phyloP scores from a whole-genome alignment of 2,329 filamentous ascomycete species.

The Fusarium sp. region DNA sequence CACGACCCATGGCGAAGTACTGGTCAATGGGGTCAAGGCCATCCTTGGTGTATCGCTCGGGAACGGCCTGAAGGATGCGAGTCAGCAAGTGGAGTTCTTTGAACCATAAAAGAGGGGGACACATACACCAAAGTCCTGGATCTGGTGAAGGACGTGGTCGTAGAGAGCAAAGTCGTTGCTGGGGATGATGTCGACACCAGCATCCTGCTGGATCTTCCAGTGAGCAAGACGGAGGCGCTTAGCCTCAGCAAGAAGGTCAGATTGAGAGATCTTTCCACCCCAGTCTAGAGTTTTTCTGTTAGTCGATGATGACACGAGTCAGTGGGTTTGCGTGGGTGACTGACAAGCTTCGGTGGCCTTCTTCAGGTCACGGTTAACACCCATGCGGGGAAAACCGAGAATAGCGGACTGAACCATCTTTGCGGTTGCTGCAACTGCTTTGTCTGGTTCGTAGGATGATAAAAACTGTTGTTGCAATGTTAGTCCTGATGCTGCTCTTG shows the following conservation, averaged over 20 bases:
- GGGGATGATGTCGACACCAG: conserved; percentile 96
- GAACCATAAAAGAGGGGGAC: not conserved
- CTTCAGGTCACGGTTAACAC: conserved; percentile 98
- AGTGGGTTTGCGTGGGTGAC: conserved; percentile 55
- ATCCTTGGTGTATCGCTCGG: conserved; percentile 92
- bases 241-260: conserved; percentile 91
- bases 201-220: conserved; percentile 99
- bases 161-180: conserved; percentile 99
- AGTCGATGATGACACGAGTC: conserved; percentile 23
- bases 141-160: conserved; percentile 97
- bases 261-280: conserved; percentile 92
- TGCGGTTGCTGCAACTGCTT: conserved; percentile 49
- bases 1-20: conserved; percentile 99
- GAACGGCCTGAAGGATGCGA: conserved; percentile 72
- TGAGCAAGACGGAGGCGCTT: conserved; percentile 96
- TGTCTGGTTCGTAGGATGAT: conserved; percentile 31
- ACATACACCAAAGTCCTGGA: conserved; percentile 94
- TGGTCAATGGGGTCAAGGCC: conserved; percentile 89
- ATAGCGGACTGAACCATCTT: conserved; percentile 78
- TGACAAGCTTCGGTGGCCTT: conserved; percentile 96
- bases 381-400: conserved; percentile 99
- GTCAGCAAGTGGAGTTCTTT: conserved; percentile 22
- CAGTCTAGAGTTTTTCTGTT: conserved; percentile 65
- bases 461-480: conserved; percentile 27
- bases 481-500: conserved; percentile 17